phyloP scores from a whole-genome alignment of 2,329 filamentous ascomycete species.

The Epichloe baconii region DNA sequence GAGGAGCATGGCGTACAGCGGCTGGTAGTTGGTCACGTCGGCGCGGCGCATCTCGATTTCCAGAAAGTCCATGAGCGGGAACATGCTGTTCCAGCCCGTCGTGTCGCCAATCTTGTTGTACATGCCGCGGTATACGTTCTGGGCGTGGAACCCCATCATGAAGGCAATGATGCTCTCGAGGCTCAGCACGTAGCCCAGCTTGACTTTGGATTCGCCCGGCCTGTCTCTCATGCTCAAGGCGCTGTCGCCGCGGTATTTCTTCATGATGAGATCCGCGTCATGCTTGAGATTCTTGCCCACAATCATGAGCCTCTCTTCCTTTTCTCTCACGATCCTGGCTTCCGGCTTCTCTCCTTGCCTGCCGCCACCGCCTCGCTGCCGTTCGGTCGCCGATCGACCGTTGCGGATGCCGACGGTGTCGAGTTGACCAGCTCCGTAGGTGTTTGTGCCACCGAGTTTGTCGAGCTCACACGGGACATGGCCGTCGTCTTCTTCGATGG shows the following conservation, averaged over 20 bases:
- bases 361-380: constrained; percentile 18
- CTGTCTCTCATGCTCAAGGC: constrained; percentile 11
- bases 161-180: constrained; percentile 40
- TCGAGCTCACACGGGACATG: constrained; percentile 42
- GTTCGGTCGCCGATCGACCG: constrained; percentile 16
- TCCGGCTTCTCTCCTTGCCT: constrained; percentile 12
- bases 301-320: constrained; percentile 22
- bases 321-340: constrained; percentile 19
- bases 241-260: constrained; percentile 13
- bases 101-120: constrained; percentile 30
- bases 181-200: constrained; percentile 29
- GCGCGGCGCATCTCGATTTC: constrained; percentile 25
- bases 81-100: constrained; percentile 28
- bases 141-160: constrained; percentile 38
- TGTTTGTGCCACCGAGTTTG: constrained; percentile 37
- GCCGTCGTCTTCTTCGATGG: constrained; percentile 37
- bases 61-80: constrained; percentile 30
- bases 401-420: constrained; percentile 15
- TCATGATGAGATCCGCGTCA: constrained; percentile 33
- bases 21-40: constrained; percentile 20
- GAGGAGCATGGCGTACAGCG: constrained; percentile 28
- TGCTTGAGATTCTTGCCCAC: constrained; percentile 42
- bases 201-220: constrained; percentile 22
- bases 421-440: constrained; percentile 30
- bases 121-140: constrained; percentile 31